Conservation (phyloP, 345 rosid genomes). For the Citrus medica region DNA sequence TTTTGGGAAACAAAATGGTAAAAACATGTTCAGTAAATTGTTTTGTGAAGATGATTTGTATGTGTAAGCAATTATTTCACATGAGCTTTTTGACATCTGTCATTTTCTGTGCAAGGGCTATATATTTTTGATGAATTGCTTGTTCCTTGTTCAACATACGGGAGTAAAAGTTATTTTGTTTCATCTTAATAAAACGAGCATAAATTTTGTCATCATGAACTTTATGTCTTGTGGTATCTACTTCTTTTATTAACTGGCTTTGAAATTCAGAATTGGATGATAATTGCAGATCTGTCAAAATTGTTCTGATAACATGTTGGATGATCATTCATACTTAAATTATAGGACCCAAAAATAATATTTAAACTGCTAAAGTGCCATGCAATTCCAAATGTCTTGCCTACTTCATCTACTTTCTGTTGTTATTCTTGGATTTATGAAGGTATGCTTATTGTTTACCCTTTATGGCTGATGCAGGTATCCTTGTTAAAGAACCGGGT, state of each 20-base stretch:
- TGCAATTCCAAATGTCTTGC: neutral
- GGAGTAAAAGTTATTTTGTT: neutral
- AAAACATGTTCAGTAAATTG: too few species aligned
- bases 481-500: slow-evolving; percentile 65
- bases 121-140: neutral
- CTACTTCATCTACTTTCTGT: neutral
- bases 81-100: neutral
- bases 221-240: neutral
- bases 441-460: neutral
- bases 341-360: neutral
- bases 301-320: neutral
- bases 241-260: neutral
- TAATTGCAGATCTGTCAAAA: neutral
- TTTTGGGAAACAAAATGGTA: too few species aligned
- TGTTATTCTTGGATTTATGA: neutral
- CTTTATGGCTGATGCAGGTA: slow-evolving; percentile 43
- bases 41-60: neutral
- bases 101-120: neutral
- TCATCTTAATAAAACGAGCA: neutral
- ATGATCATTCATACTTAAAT: neutral
- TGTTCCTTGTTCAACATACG: neutral
- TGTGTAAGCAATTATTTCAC: neutral
- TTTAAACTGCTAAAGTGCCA: neutral
- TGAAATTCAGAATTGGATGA: neutral
- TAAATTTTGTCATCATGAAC: neutral